Evolutionary conservation across 2,329 filamentous ascomycete species (phyloP), one percentile per base, ranked within the genome.

Genomic region (Hymenoscyphus scutula): DNA sequence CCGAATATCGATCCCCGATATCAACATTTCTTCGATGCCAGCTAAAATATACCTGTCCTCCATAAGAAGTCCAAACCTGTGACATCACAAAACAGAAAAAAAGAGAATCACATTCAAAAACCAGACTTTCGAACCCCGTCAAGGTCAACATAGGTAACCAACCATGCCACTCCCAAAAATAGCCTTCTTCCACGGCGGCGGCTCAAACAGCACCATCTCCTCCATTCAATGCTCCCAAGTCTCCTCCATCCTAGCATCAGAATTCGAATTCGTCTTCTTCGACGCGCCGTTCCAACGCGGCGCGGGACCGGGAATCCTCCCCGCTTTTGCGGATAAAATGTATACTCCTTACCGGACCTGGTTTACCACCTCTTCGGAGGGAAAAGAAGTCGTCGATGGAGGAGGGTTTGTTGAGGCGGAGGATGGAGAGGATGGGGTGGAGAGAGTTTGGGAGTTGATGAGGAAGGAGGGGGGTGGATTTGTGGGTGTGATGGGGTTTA

Each of bases 141-240:
- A 58, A 34, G 15, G 10, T 34, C 19, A 41, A 2, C 23, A n/a
- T 19, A 48, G 51, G 17, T 34, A 13, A 34, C 11, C 15, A 41
- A 34, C 45, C 41, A 34, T 60, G 59, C 27, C 48, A 8, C 32
- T 38, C 19, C 67, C 66, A 45, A 62, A 66, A 2, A 65, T 69
- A 27, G 67, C 67, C 37, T 69, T 66, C 56, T 69, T 68, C 62
- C 67, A 69, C 56, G 67, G 67, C 53, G 67, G 66, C 29, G 67
- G 67, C 23, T 68, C 66, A 38, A 64, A 65, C 4, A 58, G 63
- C 51, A 45, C 63, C 5, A 69, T 69, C 32, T 69, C 62, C 59
- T 29, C 38, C 3, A 38, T 65, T 3, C 67, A 69, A 54, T 65
- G 64, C 61, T 53, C 62, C 41, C 59, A 63, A 27, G 61, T 67